Base-by-base conservation (phyloP, 1,284 basidiomycete species). In the Cystobasidium slooffiae region DNA sequence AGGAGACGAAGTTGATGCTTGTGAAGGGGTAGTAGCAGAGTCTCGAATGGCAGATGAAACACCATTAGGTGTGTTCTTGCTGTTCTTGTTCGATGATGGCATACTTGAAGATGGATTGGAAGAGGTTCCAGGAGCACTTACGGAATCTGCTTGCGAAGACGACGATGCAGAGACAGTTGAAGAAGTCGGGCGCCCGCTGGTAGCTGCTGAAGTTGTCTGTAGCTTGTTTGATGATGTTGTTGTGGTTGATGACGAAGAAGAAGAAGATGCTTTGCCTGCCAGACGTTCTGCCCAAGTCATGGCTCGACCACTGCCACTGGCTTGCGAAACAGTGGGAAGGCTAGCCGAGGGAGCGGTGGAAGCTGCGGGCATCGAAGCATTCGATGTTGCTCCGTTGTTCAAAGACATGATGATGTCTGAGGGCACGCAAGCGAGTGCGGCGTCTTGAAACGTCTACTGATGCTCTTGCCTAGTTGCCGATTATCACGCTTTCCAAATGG, bases 251-350 rank as follows among this genome's bases (percentile, higher is more conserved):
- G 41, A 46, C 7, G 64, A 66, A 9, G 51, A 12, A 8, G 64
- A 52, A 41, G 64, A 41, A 43, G 66, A 68, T 52, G 66, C 14
- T 58, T 59, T 59, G 18, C 53, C 66, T 46, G 66, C 66, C 16
- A 68, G 52, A 58, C 66, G 66, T 43, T 68, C 66, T 41, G 66
- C 66, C 66, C 66, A 68, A 44, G 66, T 68, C 66, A 68, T 43
- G 18, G 66, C 31, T 7, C 61, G 61, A 22, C 61, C 16, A n/a
- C 39, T 59, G 39, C 56, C 56, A 39, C 56, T 59, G n/a, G n/a
- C n/a, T n/a, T n/a, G n/a, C n/a, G n/a, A n/a, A n/a, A n/a, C n/a
- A n/a, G n/a, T n/a, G n/a, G 56, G 37, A 59, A 41, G 31, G 31
- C 37, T 59, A 10, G 56, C 7, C 18, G 56, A 59, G 39, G 37